These are phyloP conservation scores for Tardiomyces depauwii DNA, from an alignment of 1,139 yeast species.

Conservation along the genomic window DNA sequence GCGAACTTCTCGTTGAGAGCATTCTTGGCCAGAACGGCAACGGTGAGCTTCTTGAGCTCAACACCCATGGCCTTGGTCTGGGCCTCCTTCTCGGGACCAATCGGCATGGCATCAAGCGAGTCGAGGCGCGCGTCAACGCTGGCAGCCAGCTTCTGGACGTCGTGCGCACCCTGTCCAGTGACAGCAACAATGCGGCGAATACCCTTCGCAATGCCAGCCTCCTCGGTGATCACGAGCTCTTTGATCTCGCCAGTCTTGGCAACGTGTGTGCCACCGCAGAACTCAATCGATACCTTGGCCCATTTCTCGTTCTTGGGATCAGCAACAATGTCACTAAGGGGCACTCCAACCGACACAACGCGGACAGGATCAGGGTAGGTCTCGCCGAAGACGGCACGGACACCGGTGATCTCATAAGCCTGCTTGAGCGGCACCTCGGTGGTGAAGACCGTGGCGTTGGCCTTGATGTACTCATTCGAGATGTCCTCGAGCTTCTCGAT, in stretches of 20 bases:
- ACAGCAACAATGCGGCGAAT: slow-evolving; percentile 96
- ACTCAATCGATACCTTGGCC: slow-evolving; percentile 74
- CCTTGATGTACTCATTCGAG: slow-evolving; percentile 58
- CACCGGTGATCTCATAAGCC: slow-evolving; percentile 69
- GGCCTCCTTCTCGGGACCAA: slow-evolving; percentile 66
- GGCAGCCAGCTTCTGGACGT: slow-evolving; percentile 72
- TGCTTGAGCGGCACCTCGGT: slow-evolving; percentile 65
- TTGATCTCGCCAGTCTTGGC: slow-evolving; percentile 86
- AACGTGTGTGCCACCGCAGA: slow-evolving; percentile 99
- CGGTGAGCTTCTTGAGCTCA: slow-evolving; percentile 65
- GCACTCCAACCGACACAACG: slow-evolving; percentile 89
- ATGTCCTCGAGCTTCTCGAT: slow-evolving; percentile 64
- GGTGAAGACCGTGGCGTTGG: slow-evolving; percentile 62
- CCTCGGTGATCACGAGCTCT: slow-evolving; percentile 81
- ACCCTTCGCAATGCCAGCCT: slow-evolving; percentile 97
- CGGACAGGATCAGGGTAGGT: slow-evolving; percentile 98
- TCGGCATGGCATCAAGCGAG: slow-evolving; percentile 40
- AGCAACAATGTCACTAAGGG: slow-evolving; percentile 68
- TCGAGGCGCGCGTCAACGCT: slow-evolving; percentile 56
- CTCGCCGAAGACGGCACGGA: slow-evolving; percentile 98
- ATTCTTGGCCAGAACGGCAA: slow-evolving; percentile 74
- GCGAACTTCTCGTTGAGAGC: slow-evolving; percentile 62
- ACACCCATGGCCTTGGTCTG: slow-evolving; percentile 77
- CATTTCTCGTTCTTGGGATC: slow-evolving; percentile 66
- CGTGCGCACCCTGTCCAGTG: slow-evolving; percentile 82